Conservation (phyloP, 2,329 filamentous ascomycete genomes). For the Neocatenulostroma microsporum region DNA sequence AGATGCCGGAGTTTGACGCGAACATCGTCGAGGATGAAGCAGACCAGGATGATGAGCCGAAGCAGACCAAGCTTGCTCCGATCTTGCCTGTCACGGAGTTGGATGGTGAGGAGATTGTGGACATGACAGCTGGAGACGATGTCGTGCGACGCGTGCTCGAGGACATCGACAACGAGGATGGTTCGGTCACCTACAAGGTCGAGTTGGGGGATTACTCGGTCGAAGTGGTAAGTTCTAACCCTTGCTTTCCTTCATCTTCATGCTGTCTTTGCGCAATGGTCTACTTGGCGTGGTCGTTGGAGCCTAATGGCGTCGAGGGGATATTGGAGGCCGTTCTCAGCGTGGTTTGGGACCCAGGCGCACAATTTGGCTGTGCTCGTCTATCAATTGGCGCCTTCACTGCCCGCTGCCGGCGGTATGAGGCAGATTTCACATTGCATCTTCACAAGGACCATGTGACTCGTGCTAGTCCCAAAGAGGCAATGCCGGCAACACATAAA, state of each 20-base stretch:
- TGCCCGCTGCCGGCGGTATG: background rate
- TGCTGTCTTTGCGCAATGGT: too few relatives aligned
- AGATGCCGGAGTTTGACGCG: constrained; percentile 6
- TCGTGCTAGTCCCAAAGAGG: background rate
- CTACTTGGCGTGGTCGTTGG: too few relatives aligned
- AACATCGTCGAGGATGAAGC: constrained; percentile 11
- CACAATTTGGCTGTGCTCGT: background rate
- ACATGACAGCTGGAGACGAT: constrained; percentile 21
- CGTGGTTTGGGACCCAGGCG: background rate
- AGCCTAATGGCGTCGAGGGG: too few relatives aligned
- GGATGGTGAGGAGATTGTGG: constrained; percentile 11
- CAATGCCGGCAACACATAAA: background rate
- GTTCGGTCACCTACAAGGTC: constrained; percentile 33
- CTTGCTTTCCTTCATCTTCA: background rate
- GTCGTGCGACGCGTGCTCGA: constrained; percentile 35
- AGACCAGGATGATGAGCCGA: background rate
- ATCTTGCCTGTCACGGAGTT: constrained; percentile 5
- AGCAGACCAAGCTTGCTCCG: constrained; percentile 3
- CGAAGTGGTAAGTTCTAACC: constrained; percentile 34
- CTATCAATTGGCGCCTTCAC: background rate
- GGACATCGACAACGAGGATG: constrained; percentile 27
- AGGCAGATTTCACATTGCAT: background rate
- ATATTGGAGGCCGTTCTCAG: too few relatives aligned
- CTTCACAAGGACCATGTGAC: background rate
- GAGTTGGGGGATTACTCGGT: constrained; percentile 33